Evolutionary conservation across 2,329 filamentous ascomycete genomes (phyloP).

Genomic region (Alternaria viburni): DNA sequence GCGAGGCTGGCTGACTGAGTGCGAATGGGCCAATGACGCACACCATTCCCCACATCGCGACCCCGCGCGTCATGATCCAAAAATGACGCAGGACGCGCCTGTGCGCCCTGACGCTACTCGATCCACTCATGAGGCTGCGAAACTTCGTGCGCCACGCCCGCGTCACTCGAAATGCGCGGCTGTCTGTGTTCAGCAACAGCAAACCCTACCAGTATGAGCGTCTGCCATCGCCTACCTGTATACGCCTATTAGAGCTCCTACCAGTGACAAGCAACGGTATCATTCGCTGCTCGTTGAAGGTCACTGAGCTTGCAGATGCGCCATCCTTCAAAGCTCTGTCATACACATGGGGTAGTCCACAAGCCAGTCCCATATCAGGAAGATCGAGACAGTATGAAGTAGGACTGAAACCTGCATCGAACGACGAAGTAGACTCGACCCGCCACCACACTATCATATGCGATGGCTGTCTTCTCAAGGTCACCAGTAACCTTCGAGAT

Average conservation of each 20-base stretch:
- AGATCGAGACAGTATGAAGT: neutral
- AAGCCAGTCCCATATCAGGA: conserved; percentile 4
- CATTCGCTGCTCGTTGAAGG: conserved; percentile 22
- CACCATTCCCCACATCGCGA: neutral
- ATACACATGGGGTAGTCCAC: conserved; percentile 30
- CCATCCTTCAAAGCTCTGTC: conserved; percentile 26
- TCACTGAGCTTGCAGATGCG: conserved; percentile 24
- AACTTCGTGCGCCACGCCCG: conserved; percentile 21
- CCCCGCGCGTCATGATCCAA: neutral
- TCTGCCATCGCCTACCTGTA: conserved; percentile 25
- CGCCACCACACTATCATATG: conserved; percentile 26
- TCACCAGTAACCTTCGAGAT: conserved; percentile 30
- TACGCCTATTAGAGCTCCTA: conserved; percentile 29
- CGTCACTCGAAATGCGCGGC: conserved; percentile 10
- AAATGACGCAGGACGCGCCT: neutral
- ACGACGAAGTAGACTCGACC: neutral
- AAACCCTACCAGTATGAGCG: conserved; percentile 25
- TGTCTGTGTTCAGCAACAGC: conserved; percentile 16
- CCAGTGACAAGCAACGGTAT: conserved; percentile 14
- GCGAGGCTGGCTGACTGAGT: neutral
- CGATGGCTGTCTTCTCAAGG: conserved; percentile 24
- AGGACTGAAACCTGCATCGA: neutral
- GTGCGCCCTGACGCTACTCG: neutral
- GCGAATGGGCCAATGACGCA: neutral
- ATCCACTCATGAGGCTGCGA: conserved; percentile 24